A percentile compares a stretch with the other conserved stretches of the same genome.
Evolutionary conservation across 352 stramenopile genomes (phyloP).

Genomic region (Aphanomyces stellatus): DNA sequence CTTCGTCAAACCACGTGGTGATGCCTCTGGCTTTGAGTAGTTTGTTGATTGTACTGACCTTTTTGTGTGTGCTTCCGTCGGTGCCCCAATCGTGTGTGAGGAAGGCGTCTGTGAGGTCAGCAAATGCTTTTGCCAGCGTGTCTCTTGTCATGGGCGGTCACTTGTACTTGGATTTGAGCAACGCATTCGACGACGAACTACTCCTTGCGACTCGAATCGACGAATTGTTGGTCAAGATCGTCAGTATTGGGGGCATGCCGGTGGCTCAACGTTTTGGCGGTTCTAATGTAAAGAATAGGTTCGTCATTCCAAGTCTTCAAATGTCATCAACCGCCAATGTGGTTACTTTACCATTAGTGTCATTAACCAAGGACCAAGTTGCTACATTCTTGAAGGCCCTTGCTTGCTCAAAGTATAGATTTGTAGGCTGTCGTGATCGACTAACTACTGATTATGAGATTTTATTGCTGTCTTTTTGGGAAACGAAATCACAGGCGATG

Average conservation of each 20-base stretch:
- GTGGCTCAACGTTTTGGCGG: neutral
- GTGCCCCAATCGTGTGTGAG: neutral
- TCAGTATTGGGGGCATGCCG: conserved; percentile 6
- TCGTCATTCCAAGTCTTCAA: no score
- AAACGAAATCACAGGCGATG: neutral
- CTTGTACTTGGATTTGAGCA: conserved; percentile 17
- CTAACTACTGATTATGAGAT: neutral
- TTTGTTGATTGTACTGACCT: no score
- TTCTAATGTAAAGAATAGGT: no score
- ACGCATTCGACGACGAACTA: neutral
- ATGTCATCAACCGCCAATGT: no score
- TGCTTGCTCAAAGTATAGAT: neutral
- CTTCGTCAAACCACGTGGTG: neutral
- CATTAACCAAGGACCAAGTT: neutral
- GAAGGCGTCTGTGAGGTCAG: neutral
- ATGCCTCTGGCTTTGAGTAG: neutral
- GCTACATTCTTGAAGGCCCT: neutral
- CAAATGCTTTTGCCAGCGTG: no score
- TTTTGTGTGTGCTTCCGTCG: no score
- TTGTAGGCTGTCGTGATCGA: neutral
- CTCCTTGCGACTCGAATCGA: neutral
- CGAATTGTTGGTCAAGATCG: conserved; percentile 6
- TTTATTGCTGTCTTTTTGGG: neutral
- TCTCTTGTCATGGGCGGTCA: neutral
- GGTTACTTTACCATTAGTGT: neutral